Percentiles rank a stretch among this genome's conserved stretches.
These are phyloP conservation scores for Mycena filopes DNA, from an alignment of 768 basidiomycete genomes.

Conservation along the genomic window DNA sequence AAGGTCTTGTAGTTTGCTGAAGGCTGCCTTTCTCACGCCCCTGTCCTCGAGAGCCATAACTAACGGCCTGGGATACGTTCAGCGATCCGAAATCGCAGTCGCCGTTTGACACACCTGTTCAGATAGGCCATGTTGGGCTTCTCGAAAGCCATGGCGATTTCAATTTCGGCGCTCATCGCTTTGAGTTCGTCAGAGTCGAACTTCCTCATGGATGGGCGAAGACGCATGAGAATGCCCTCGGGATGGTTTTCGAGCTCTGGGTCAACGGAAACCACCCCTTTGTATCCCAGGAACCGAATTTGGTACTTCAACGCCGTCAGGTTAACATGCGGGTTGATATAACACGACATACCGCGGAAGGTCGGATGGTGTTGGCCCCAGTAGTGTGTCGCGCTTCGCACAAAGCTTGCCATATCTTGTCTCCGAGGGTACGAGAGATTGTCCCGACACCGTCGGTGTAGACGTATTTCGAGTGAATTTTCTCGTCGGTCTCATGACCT, in stretches of 20 bases:
- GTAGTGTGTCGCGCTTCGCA: constrained; percentile 55
- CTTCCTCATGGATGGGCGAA: constrained; percentile 81
- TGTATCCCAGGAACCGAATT: constrained; percentile 86
- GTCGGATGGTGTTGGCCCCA: constrained; percentile 50
- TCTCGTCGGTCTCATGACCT: constrained; percentile 35
- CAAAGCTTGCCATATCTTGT: constrained; percentile 68
- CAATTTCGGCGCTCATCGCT: constrained; percentile 66
- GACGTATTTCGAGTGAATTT: constrained; percentile 41
- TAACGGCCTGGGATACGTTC: constrained; percentile 59
- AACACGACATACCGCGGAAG: constrained; percentile 65
- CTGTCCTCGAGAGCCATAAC: constrained; percentile 85
- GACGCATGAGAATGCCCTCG: constrained; percentile 70
- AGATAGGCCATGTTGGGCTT: constrained; percentile 72
- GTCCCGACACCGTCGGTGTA: constrained; percentile 89
- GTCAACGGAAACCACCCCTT: constrained; percentile 84
- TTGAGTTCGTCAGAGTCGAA: constrained; percentile 62
- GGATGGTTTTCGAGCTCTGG: constrained; percentile 54
- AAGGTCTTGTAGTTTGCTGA: constrained; percentile 69
- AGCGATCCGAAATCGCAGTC: constrained; percentile 3
- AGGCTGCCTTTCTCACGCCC: constrained; percentile 66
- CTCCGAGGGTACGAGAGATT: constrained; percentile 68
- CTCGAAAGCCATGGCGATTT: constrained; percentile 75
- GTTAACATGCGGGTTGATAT: background rate
- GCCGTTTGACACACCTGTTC: constrained; percentile 64
- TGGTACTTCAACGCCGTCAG: constrained; percentile 45